These are phyloP conservation scores for Cyberlindnera suaveolens DNA, from an alignment of 805 yeast species.

Conservation along the genomic window DNA sequence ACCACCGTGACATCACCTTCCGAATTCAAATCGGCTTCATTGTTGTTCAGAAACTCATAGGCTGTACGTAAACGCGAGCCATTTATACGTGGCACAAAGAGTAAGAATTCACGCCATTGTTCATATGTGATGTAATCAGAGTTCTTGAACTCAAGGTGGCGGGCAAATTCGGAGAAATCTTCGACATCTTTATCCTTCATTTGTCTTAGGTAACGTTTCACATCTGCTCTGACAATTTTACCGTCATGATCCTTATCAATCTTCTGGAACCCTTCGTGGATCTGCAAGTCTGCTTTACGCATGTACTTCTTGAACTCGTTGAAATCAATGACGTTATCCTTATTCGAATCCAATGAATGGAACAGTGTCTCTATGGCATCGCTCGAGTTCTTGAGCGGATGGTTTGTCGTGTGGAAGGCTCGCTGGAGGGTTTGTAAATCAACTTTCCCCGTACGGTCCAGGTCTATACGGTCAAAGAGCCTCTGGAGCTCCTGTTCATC, in stretches of 20 bases:
- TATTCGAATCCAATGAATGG: constrained; percentile 49
- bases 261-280: constrained; percentile 57
- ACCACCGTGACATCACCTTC: constrained; percentile 91
- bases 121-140: constrained; percentile 70
- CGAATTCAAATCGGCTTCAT: constrained; percentile 74
- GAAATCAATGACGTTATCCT: constrained; percentile 53
- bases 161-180: constrained; percentile 52
- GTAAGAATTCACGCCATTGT: constrained; percentile 77
- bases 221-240: constrained; percentile 55
- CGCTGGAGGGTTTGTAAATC: constrained; percentile 30
- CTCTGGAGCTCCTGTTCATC: constrained; percentile 2
- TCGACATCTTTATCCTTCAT: constrained; percentile 45
- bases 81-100: constrained; percentile 74
- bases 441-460: constrained; percentile 29
- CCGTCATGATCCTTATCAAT: constrained; percentile 76
- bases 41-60: constrained; percentile 67
- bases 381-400: constrained; percentile 58
- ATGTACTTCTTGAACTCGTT: constrained; percentile 64
- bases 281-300: constrained; percentile 62
- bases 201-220: constrained; percentile 50
- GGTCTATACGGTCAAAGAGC: constrained; percentile 40
- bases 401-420: constrained; percentile 40
- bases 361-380: constrained; percentile 55
- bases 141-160: constrained; percentile 39
- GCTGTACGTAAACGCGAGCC: constrained; percentile 81